Evolutionary conservation across 768 basidiomycete genomes (phyloP).

Genomic region (Pholiota microspora): DNA sequence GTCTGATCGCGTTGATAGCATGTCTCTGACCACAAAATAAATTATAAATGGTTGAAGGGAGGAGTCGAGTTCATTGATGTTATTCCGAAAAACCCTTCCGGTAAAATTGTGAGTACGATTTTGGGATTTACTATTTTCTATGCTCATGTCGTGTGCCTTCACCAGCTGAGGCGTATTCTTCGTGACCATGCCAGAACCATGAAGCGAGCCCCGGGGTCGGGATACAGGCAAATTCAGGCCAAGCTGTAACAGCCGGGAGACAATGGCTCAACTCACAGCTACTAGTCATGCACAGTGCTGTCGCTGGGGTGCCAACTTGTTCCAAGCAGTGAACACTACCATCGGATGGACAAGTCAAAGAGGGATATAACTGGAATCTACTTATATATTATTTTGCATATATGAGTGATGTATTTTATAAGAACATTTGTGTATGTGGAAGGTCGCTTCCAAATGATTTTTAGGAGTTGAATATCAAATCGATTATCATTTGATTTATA

Average conservation of each 20-base stretch:
- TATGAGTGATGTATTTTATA: too few species aligned
- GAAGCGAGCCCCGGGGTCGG: neutral
- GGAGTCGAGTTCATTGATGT: constrained; percentile 61
- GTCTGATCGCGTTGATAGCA: constrained; percentile 34
- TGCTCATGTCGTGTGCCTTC: neutral
- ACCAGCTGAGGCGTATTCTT: neutral
- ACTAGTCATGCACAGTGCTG: too few species aligned
- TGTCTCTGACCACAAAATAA: constrained; percentile 54
- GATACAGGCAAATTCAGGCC: neutral
- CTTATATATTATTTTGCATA: too few species aligned
- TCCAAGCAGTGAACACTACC: too few species aligned
- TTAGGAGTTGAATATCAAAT: too few species aligned
- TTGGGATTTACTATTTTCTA: neutral
- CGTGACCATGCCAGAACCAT: neutral
- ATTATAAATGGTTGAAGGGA: constrained; percentile 60
- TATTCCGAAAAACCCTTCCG: constrained; percentile 71
- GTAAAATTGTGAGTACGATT: constrained; percentile 50
- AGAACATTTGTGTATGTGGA: too few species aligned
- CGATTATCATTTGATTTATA: too few species aligned
- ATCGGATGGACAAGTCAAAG: too few species aligned
- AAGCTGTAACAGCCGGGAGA: neutral
- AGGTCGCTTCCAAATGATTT: too few species aligned
- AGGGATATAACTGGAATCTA: too few species aligned
- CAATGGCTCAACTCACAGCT: too few species aligned
- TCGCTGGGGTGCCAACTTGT: too few species aligned